phyloP scores from a whole-genome alignment of 495 filamentous ascomycete species.

The Astrothelium subdiscretum region DNA sequence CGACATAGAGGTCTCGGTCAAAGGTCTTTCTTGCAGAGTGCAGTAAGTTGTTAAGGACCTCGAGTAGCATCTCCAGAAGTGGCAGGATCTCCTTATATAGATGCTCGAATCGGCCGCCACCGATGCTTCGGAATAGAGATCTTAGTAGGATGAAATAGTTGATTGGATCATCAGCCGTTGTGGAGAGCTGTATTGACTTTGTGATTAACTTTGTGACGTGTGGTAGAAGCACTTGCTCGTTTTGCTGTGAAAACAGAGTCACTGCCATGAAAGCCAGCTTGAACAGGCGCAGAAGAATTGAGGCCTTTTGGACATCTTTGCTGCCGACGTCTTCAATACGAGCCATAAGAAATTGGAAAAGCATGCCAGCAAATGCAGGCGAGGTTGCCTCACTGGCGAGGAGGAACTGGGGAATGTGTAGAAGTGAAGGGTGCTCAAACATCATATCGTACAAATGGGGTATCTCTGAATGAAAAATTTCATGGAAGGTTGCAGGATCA shows the following conservation, averaged over 20 bases:
- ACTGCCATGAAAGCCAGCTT: conserved; percentile 99
- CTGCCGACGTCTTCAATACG: conserved; percentile 90
- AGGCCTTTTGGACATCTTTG: conserved; percentile 76
- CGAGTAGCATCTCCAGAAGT: conserved; percentile 89
- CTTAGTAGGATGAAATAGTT: conserved; percentile 94
- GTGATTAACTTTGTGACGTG: conserved; percentile 95
- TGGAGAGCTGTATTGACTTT: conserved; percentile 88
- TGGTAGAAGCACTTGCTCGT: conserved; percentile 87
- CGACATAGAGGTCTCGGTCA: conserved; percentile 92
- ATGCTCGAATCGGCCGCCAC: conserved; percentile 92
- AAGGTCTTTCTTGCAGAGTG: conserved; percentile 76
- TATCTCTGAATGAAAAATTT: conserved; percentile 80
- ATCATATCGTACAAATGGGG: conserved; percentile 94
- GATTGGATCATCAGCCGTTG: conserved; percentile 92
- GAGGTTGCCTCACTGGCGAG: conserved; percentile 95
- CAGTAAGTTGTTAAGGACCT: conserved; percentile 90
- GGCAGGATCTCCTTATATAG: conserved; percentile 97
- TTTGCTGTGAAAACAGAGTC: conserved; percentile 84
- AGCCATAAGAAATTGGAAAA: conserved; percentile 92
- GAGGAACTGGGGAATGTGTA: conserved; percentile 96
- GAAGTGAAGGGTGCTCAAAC: conserved; percentile 85
- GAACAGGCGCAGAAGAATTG: conserved; percentile 87
- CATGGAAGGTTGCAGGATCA: conserved; percentile 95
- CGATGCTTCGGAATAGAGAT: conserved; percentile 90
- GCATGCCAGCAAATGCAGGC: conserved; percentile 95